Evolutionary conservation across 306 rosid genomes (phyloP), one percentile per base, ranked within the genome.

Genomic region (Dalbergia oliveri): DNA sequence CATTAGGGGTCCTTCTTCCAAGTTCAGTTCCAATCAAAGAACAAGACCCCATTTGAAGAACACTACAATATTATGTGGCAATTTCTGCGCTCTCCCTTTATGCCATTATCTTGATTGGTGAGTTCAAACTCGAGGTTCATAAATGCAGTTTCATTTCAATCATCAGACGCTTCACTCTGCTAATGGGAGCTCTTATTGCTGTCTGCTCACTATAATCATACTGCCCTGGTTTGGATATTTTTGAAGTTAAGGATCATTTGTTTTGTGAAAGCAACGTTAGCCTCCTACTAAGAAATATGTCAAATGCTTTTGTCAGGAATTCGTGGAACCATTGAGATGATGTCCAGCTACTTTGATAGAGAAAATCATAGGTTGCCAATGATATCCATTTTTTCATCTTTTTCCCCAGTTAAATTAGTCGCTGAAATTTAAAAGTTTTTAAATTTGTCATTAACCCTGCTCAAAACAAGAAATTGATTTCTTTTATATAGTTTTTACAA

Each of bases 131-230:
- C 9, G n/a, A 37, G 31, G 5, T 18, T 53, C 76, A 47, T 8
- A 35, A 33, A 33, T 9, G 5, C 12, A 33, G n/a, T 35, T 54
- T 33, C 14, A 12, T 53, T 54, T 18, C 76, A 3, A 72, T 72
- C 35, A 56, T 56, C 37, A 72, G 18, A 37, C 18, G 77, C 4
- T 72, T 54, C 49, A 54, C 66, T 12, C 37, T 58, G 33, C 63
- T 56, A 26, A n/a, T 56, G 7, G 53, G 77, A 56, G 50, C 50
- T 11, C 51, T 72, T 56, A 66, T 54, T 10, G 66, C 49, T 5
- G 50, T 72, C 5, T 72, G 65, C 77, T 54, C 11, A 35, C 66
- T 23, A 58, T 59, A 58, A 14, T 56, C 68, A 43, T 73, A 43
- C 8, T 41, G 9, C 78, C 78, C 66, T 5, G 4, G 10, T 73